phyloP scores from a whole-genome alignment of 495 filamentous ascomycete genomes.

The Pyrenopolyporus hunteri region DNA sequence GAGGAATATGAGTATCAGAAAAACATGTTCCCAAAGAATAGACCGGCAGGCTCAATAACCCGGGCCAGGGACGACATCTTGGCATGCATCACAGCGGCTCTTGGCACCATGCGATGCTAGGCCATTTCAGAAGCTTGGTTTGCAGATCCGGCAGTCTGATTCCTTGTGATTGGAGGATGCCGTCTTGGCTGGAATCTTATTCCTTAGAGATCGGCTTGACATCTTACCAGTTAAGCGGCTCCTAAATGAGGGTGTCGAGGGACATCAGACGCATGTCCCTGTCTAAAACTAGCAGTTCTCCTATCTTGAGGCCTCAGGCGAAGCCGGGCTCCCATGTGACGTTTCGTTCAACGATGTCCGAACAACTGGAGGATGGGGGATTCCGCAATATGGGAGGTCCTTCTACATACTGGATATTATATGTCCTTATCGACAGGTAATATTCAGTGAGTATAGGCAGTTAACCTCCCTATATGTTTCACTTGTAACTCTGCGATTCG shows the following conservation, averaged over 20 bases:
- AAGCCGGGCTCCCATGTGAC: conserved; percentile 3
- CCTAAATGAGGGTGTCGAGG: conserved; percentile 13
- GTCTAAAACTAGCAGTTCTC: conserved; percentile 7
- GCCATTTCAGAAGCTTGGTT: conserved; percentile 14
- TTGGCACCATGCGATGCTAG: conserved; percentile 27
- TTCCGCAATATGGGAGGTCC: too few relatives aligned
- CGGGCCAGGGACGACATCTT: conserved; percentile 25
- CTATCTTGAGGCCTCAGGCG: conserved; percentile 15
- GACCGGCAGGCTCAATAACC: not conserved
- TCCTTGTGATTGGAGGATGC: conserved; percentile 17
- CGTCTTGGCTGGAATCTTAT: conserved; percentile 12
- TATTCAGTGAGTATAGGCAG: too few relatives aligned
- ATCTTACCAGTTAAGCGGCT: conserved; percentile 23
- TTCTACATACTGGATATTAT: too few relatives aligned
- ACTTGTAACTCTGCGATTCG: too few relatives aligned
- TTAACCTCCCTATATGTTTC: too few relatives aligned
- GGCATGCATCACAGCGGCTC: conserved; percentile 20
- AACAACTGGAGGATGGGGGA: not conserved
- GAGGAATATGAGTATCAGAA: not conserved
- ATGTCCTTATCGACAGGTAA: too few relatives aligned
- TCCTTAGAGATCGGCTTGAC: conserved; percentile 28
- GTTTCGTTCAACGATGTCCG: conserved; percentile 14
- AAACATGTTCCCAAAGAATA: not conserved
- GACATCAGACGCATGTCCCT: too few relatives aligned
- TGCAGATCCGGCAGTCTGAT: conserved; percentile 27